Conservation (phyloP, 2,329 filamentous ascomycete genomes). For the Capronia epimyces region DNA sequence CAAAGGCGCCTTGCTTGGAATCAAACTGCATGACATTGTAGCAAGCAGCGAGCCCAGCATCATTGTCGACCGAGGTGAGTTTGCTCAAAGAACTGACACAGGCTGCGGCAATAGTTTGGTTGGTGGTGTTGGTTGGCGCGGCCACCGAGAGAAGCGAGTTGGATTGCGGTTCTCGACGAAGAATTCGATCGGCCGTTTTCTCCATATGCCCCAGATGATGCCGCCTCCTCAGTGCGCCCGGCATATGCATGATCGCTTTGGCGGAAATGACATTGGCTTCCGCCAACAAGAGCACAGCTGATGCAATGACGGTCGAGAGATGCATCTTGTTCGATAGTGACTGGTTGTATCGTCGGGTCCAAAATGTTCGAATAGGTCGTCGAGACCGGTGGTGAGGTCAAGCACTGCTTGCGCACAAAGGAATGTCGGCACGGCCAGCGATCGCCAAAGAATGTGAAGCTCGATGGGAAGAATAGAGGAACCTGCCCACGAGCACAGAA, state of each 20-base stretch:
- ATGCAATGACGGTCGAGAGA: conserved; percentile 13
- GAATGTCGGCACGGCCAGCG: conserved; percentile 25
- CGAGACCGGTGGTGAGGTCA: conserved; percentile 21
- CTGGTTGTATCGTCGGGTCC: neutral
- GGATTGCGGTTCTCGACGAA: conserved; percentile 17
- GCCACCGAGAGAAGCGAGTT: conserved; percentile 4
- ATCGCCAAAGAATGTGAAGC: conserved; percentile 19
- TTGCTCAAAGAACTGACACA: conserved; percentile 54
- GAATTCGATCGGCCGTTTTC: conserved; percentile 12
- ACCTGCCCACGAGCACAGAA: conserved; percentile 16
- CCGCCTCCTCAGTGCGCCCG: conserved; percentile 17
- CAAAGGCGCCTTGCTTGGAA: conserved; percentile 62
- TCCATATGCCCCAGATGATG: conserved; percentile 9
- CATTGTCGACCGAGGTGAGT: conserved; percentile 58
- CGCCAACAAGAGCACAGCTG: conserved; percentile 19
- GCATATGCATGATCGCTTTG: conserved; percentile 18
- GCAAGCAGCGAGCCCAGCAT: conserved; percentile 71
- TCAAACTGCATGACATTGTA: conserved; percentile 74
- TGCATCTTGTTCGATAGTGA: conserved; percentile 21
- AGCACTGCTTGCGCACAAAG: conserved; percentile 20
- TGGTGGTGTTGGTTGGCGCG: conserved; percentile 16
- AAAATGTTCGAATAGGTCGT: conserved; percentile 14
- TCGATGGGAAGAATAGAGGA: conserved; percentile 7
- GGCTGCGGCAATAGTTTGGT: conserved; percentile 47
- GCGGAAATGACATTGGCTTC: conserved; percentile 15